These are phyloP conservation scores for Penicillium vulpinum DNA, from an alignment of 2,329 filamentous ascomycete species.

Conservation along the genomic window DNA sequence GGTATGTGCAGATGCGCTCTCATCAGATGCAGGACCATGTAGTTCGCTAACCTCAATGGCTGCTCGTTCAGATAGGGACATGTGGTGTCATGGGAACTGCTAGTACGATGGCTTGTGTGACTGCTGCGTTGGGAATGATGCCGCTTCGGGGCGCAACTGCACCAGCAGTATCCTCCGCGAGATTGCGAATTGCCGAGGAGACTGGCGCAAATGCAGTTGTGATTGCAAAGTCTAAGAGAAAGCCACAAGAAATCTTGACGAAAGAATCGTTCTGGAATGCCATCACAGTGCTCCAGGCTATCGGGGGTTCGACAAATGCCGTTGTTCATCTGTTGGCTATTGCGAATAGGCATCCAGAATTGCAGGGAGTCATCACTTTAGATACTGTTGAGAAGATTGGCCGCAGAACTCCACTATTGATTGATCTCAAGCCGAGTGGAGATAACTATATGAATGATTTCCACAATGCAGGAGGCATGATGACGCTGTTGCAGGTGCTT, in stretches of 20 bases:
- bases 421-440: conserved; percentile 56
- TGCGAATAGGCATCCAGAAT: conserved; percentile 52
- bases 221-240: conserved; percentile 40
- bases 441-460: conserved; percentile 59
- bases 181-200: conserved; percentile 56
- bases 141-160: conserved; percentile 54
- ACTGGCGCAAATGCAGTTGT: conserved; percentile 53
- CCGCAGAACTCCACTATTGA: conserved; percentile 47
- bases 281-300: conserved; percentile 55
- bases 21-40: neutral
- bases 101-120: conserved; percentile 58
- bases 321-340: conserved; percentile 58
- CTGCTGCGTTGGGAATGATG: conserved; percentile 55
- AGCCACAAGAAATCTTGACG: conserved; percentile 48
- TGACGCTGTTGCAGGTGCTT: conserved; percentile 49
- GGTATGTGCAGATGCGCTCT: conserved; percentile 41
- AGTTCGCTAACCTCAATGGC: conserved; percentile 4
- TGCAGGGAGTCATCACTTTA: conserved; percentile 49
- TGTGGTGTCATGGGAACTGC: conserved; percentile 62
- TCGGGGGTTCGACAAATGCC: conserved; percentile 59
- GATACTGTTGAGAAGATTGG: conserved; percentile 52
- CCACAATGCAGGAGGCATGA: conserved; percentile 55
- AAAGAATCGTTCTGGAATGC: conserved; percentile 55
- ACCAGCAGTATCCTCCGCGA: conserved; percentile 54
- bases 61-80: conserved; percentile 44